These are phyloP conservation scores for Ehretia macrophylla DNA, from an alignment of 257 asterid genomes.

Conservation along the genomic window DNA sequence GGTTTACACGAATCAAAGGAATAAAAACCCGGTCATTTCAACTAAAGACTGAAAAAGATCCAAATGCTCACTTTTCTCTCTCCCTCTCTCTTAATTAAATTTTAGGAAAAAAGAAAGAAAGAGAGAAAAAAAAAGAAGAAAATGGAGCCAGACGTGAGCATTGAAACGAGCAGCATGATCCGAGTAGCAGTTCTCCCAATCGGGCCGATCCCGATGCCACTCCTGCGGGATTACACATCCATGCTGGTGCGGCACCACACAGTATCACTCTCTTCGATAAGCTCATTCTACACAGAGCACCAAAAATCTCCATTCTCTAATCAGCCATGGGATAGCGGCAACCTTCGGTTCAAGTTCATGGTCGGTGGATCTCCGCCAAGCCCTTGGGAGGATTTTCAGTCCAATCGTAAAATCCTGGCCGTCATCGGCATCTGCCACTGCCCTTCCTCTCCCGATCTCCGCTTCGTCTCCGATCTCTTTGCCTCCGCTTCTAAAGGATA, in stretches of 20 bases:
- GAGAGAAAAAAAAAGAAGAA: not conserved
- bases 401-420: constrained; percentile 81
- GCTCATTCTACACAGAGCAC: constrained; percentile 98
- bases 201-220: constrained; percentile 50
- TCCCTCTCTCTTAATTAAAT: no score
- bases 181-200: constrained; percentile 89
- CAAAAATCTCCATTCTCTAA: constrained; percentile 87
- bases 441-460: constrained; percentile 86
- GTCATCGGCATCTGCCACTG: constrained; percentile 87
- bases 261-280: constrained; percentile 73
- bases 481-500: constrained; percentile 56
- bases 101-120: no score
- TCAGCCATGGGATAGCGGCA: constrained; percentile 94
- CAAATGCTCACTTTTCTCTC: no score
- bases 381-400: constrained; percentile 97
- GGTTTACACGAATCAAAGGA: no score
- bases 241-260: constrained; percentile 82
- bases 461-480: constrained; percentile 54
- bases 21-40: no score
- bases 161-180: constrained; percentile 94
- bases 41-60: no score
- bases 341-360: constrained; percentile 81
- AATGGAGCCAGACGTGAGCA: constrained; percentile 98
- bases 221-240: constrained; percentile 80
- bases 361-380: constrained; percentile 91